phyloP scores from a whole-genome alignment of 192 early-diverging fungal genomes.

The Coemansia sp. region DNA sequence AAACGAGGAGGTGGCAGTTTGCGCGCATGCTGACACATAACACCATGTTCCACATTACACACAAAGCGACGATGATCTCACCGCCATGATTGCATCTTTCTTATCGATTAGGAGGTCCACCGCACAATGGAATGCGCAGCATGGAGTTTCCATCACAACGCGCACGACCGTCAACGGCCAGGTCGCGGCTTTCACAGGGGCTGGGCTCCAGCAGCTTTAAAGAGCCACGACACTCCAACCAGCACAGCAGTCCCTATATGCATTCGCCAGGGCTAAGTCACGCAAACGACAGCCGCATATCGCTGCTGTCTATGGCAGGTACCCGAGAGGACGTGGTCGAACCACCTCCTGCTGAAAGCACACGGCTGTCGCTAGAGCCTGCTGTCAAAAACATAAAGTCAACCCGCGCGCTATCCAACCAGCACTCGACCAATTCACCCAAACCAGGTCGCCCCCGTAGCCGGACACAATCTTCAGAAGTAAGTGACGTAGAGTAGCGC shows the following conservation, averaged over 20 bases:
- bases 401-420: conserved; percentile 40
- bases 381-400: conserved; percentile 32
- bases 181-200: conserved; percentile 46
- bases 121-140: conserved; percentile 20
- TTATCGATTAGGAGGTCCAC: conserved; percentile 9
- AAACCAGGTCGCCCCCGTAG: conserved; percentile 43
- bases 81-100: not conserved
- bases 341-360: conserved; percentile 7
- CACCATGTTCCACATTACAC: not conserved
- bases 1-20: not conserved
- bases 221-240: conserved; percentile 21
- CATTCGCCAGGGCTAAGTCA: conserved; percentile 13
- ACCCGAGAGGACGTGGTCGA: conserved; percentile 17
- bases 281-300: conserved; percentile 41
- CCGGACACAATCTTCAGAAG: conserved; percentile 54
- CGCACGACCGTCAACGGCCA: conserved; percentile 30
- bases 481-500: conserved; percentile 13
- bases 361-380: conserved; percentile 26
- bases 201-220: conserved; percentile 39
- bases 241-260: conserved; percentile 24
- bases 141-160: conserved; percentile 30
- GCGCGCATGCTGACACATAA: not conserved
- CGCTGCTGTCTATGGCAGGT: conserved; percentile 44
- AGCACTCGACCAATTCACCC: conserved; percentile 15
- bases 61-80: not conserved